Percentiles rank a stretch among this genome's conserved stretches.
phyloP scores from a whole-genome alignment of 106 monocot genomes.

The Dendrobium nobile region DNA sequence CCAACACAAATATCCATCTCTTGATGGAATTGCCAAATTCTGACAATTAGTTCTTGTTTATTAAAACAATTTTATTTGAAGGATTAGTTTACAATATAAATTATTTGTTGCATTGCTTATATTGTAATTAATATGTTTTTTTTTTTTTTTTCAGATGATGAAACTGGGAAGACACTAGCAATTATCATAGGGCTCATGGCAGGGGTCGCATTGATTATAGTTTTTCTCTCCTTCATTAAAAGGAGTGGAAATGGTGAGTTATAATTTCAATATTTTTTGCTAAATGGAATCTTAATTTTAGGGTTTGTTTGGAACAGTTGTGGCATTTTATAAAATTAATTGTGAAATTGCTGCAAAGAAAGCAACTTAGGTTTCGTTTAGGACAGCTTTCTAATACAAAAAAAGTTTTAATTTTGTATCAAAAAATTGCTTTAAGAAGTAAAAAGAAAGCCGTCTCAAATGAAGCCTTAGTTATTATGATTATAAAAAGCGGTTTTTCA shows the following conservation, averaged over 20 bases:
- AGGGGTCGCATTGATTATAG: constrained; percentile 35
- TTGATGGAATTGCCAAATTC: neutral
- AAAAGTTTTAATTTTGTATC: too few species aligned
- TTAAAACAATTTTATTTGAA: too few species aligned
- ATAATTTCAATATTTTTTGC: neutral
- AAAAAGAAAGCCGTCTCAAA: too few species aligned
- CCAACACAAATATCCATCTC: neutral
- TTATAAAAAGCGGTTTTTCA: too few species aligned
- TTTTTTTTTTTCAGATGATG: constrained; percentile 9
- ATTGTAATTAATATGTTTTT: neutral
- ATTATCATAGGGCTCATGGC: constrained; percentile 48
- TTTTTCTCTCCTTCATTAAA: constrained; percentile 39
- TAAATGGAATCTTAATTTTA: neutral
- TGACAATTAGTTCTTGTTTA: too few species aligned
- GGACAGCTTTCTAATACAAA: too few species aligned
- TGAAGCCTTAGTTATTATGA: neutral
- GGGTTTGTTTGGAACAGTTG: too few species aligned
- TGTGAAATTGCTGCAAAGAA: neutral
- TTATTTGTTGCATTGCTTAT: neutral
- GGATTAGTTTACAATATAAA: neutral
- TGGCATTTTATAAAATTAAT: neutral
- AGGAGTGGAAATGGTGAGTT: constrained; percentile 12
- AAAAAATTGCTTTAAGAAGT: too few species aligned
- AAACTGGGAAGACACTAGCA: constrained; percentile 37
- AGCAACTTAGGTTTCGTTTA: too few species aligned